Evolutionary conservation across 2,329 filamentous ascomycete genomes (phyloP).

Genomic region (Tolypocladium capitatum): DNA sequence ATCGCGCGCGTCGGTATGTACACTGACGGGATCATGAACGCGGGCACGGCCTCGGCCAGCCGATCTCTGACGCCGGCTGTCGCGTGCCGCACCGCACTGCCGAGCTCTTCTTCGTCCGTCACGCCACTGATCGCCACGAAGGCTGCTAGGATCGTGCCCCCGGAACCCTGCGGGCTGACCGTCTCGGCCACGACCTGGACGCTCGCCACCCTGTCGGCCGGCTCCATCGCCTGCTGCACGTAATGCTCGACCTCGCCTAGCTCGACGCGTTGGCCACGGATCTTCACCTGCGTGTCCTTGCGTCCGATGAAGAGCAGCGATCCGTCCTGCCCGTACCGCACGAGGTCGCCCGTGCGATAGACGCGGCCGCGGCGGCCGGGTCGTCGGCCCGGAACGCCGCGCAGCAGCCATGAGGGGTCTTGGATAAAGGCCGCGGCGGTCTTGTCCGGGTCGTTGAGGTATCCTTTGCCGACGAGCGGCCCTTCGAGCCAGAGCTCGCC

Average conservation of each 20-base stretch:
- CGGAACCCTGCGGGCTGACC: background rate
- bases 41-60: background rate
- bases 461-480: slow-evolving; percentile 11
- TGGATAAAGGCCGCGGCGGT: slow-evolving; percentile 2
- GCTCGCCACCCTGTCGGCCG: background rate
- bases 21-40: slow-evolving; percentile 4
- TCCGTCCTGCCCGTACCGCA: slow-evolving; percentile 19
- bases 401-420: slow-evolving; percentile 4
- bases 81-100: background rate
- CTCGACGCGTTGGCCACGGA: slow-evolving; percentile 41
- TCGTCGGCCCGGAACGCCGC: slow-evolving; percentile 1
- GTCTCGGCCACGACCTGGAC: slow-evolving; percentile 1
- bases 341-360: slow-evolving; percentile 11
- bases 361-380: slow-evolving; percentile 5
- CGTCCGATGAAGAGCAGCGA: slow-evolving; percentile 29
- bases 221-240: background rate
- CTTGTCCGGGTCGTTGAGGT: slow-evolving; percentile 7
- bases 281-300: slow-evolving; percentile 42
- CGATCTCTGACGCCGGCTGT: background rate
- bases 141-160: background rate
- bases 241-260: slow-evolving; percentile 14
- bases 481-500: slow-evolving; percentile 16
- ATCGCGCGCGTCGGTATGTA: slow-evolving; percentile 3
- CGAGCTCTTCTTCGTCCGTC: background rate
- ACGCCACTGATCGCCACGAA: background rate